phyloP scores from a whole-genome alignment of 768 basidiomycete species.

The Galerina sulciceps region DNA sequence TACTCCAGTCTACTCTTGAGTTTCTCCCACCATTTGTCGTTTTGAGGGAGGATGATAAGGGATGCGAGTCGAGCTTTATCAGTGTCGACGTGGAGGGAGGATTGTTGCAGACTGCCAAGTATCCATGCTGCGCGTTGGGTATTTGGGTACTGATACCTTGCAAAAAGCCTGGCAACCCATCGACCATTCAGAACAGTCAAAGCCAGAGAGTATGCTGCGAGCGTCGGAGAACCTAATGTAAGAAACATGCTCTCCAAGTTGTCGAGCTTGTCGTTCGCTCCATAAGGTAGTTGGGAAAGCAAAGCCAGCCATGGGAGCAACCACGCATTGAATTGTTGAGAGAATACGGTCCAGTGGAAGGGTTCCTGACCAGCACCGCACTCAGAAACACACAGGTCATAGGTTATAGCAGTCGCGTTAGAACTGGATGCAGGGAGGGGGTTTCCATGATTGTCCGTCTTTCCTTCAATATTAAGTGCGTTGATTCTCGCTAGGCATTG shows the following conservation, averaged over 20 bases:
- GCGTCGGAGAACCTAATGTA: slow-evolving; percentile 46
- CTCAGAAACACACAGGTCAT: slow-evolving; percentile 29
- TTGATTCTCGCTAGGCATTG: no score
- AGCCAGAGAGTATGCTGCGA: slow-evolving; percentile 49
- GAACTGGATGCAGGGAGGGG: no score
- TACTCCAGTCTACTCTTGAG: slow-evolving; percentile 36
- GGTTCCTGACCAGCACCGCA: slow-evolving; percentile 31
- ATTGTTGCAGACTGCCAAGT: slow-evolving; percentile 46
- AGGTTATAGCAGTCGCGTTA: not conserved
- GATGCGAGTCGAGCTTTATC: slow-evolving; percentile 37
- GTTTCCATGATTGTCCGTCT: no score
- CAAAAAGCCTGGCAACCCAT: slow-evolving; percentile 41
- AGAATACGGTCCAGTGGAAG: slow-evolving; percentile 37
- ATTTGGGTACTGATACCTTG: slow-evolving; percentile 34
- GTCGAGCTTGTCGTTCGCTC: slow-evolving; percentile 39
- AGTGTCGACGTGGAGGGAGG: slow-evolving; percentile 35
- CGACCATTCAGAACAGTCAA: slow-evolving; percentile 46
- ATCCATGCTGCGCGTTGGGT: slow-evolving; percentile 31
- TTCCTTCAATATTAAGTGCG: no score
- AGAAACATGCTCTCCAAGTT: slow-evolving; percentile 47
- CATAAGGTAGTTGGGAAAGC: slow-evolving; percentile 54
- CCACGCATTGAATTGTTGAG: slow-evolving; percentile 47
- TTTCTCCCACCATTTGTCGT: slow-evolving; percentile 46
- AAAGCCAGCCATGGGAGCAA: slow-evolving; percentile 53
- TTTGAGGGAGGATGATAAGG: slow-evolving; percentile 43